Conservation (phyloP, 2,329 filamentous ascomycete genomes). For the Aphanoascus verrucosus region DNA sequence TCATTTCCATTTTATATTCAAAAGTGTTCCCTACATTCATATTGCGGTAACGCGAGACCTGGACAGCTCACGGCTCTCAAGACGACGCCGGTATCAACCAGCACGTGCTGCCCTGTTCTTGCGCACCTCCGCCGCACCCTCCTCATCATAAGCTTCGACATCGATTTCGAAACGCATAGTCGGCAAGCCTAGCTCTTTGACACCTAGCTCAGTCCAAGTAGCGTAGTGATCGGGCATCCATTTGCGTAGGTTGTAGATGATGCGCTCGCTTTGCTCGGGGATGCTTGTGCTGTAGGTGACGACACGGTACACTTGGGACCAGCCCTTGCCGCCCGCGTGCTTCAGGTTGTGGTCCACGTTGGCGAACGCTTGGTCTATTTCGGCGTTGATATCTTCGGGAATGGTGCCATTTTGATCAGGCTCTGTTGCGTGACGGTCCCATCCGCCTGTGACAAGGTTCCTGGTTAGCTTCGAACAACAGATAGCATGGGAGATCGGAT, state of each 20-base stretch:
- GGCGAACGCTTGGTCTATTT: constrained; percentile 45
- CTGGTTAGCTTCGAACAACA: too few species aligned
- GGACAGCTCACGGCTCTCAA: too few species aligned
- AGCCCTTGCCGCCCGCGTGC: constrained; percentile 46
- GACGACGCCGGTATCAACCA: too few species aligned
- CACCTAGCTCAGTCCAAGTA: constrained; percentile 46
- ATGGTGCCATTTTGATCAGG: too few species aligned
- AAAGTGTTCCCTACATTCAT: too few species aligned
- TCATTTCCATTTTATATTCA: too few species aligned
- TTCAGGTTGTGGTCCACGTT: constrained; percentile 47
- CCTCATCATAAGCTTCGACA: constrained; percentile 38
- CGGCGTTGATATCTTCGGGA: constrained; percentile 8
- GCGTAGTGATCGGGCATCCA: constrained; percentile 46
- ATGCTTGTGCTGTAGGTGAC: constrained; percentile 29
- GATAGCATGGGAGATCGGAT: too few species aligned
- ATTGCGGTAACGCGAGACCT: too few species aligned
- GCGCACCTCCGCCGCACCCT: not conserved
- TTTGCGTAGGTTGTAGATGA: constrained; percentile 41
- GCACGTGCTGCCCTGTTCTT: too few species aligned
- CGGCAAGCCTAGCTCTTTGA: constrained; percentile 38
- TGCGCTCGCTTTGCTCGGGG: constrained; percentile 25
- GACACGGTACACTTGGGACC: constrained; percentile 45
- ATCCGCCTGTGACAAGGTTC: too few species aligned
- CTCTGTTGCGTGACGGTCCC: too few species aligned
- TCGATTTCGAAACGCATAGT: constrained; percentile 52